Evolutionary conservation across 1,284 basidiomycete genomes (phyloP).

Genomic region (Malassezia restricta): DNA sequence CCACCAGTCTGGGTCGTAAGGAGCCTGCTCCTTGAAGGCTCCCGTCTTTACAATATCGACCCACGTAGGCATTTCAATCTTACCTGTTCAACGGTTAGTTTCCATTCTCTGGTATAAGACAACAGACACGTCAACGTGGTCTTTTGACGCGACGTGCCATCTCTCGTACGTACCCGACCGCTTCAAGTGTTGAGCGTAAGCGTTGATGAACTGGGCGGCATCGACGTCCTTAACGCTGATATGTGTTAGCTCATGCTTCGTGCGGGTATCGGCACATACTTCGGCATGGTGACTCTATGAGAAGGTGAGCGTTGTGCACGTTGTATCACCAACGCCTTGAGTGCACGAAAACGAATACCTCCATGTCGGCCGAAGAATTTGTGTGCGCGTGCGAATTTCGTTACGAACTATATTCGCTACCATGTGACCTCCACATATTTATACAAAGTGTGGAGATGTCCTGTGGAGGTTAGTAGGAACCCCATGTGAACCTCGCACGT

Average conservation of each 20-base stretch:
- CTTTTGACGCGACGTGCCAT: too few species aligned
- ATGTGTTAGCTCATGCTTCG: constrained; percentile 7
- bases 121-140: neutral
- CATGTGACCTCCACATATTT: constrained; percentile 12
- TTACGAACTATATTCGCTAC: constrained; percentile 12
- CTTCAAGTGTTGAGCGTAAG: constrained; percentile 86
- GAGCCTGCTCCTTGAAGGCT: constrained; percentile 91
- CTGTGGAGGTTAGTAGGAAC: constrained; percentile 9
- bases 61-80: constrained; percentile 97
- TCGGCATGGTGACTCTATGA: constrained; percentile 33
- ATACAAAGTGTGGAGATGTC: constrained; percentile 10
- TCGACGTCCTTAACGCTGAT: constrained; percentile 47
- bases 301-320: constrained; percentile 12
- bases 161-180: constrained; percentile 55
- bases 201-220: constrained; percentile 77
- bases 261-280: constrained; percentile 22
- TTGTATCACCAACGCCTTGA: neutral
- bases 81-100: constrained; percentile 50
- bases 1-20: constrained; percentile 99
- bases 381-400: constrained; percentile 12
- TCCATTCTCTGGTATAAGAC: neutral
- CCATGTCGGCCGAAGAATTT: constrained; percentile 4
- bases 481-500: neutral
- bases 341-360: neutral
- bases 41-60: constrained; percentile 99